A percentile compares a stretch with the other conserved stretches of the same genome.
phyloP scores from a whole-genome alignment of 768 basidiomycete genomes.

The Polyporus arcularius region DNA sequence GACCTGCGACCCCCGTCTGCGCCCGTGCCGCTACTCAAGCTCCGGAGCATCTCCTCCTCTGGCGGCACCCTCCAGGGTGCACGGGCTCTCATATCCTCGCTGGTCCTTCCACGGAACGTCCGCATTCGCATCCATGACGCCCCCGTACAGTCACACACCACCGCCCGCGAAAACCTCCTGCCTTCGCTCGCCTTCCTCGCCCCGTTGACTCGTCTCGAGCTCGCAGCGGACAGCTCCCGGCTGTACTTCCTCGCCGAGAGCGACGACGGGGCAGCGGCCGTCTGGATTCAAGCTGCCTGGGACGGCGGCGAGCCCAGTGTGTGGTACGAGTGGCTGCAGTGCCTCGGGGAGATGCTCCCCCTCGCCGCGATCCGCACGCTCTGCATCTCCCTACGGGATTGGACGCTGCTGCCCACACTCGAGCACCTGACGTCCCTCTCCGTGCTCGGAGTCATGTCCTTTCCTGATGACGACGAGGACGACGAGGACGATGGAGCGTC shows the following conservation, averaged over 20 bases:
- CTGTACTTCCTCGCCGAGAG: neutral
- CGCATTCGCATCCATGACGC: neutral
- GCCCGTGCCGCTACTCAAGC: neutral
- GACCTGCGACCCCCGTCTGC: neutral
- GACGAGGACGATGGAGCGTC: neutral
- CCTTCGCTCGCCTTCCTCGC: neutral
- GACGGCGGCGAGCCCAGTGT: neutral
- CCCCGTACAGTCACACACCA: neutral
- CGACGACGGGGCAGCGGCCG: neutral
- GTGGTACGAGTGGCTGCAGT: neutral
- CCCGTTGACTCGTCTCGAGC: neutral
- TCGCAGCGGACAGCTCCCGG: neutral
- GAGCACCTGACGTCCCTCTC: neutral
- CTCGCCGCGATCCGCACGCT: neutral
- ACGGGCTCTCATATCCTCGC: neutral
- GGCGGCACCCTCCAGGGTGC: neutral
- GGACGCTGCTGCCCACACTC: neutral
- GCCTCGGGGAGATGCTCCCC: neutral
- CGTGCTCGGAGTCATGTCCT: neutral
- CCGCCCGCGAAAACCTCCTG: neutral
- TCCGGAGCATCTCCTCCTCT: conserved; percentile 1
- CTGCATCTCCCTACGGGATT: neutral
- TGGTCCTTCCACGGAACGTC: neutral
- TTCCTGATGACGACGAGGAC: neutral
- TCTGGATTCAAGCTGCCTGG: conserved; percentile 1